These are phyloP conservation scores for Vaccinium vitisidaea DNA, from an alignment of 148 eudicot genomes.

Conservation along the genomic window DNA sequence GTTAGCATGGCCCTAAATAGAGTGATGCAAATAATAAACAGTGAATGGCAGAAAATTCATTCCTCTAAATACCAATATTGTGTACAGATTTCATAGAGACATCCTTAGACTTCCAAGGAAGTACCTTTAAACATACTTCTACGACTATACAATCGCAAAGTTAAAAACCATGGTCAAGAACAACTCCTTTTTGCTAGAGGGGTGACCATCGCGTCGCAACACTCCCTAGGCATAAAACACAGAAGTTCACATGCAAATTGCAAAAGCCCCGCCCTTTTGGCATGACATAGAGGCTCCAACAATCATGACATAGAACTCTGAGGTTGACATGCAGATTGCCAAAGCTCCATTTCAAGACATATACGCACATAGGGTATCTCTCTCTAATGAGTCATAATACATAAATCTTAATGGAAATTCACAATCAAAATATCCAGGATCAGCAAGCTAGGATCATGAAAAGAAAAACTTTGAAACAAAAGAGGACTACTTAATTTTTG, in stretches of 20 bases:
- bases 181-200: background rate
- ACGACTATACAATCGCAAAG: background rate
- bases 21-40: too few species aligned
- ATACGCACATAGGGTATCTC: background rate
- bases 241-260: slow-evolving; percentile 2
- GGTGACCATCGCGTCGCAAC: background rate
- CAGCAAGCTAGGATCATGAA: background rate
- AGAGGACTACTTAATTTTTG: background rate
- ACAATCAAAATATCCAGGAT: background rate
- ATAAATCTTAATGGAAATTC: background rate
- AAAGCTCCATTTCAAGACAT: background rate
- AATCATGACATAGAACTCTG: background rate
- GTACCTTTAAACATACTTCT: background rate
- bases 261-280: background rate
- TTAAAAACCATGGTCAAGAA: background rate
- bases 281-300: background rate
- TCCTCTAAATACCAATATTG: too few species aligned
- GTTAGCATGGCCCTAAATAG: too few species aligned
- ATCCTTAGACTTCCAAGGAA: background rate
- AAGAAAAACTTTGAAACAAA: background rate
- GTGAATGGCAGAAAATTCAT: too few species aligned
- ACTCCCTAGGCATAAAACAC: background rate
- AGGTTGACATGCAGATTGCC: background rate
- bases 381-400: background rate
- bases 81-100: too few species aligned